Evolutionary conservation across 164 flowering plant species (phyloP).

Genomic region (Macadamia integrifolia): DNA sequence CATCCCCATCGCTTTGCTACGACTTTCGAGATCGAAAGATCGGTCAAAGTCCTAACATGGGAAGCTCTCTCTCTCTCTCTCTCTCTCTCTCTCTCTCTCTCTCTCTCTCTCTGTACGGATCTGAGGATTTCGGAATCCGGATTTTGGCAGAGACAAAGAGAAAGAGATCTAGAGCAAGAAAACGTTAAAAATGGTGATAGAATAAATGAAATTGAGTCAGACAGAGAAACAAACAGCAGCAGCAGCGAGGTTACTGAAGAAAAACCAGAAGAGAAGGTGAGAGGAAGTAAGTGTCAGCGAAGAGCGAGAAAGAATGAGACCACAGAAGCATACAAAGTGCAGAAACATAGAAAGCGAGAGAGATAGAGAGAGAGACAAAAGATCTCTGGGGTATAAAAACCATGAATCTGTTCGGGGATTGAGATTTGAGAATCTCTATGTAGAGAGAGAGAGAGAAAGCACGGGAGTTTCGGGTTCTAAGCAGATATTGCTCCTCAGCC

Average conservation of each 20-base stretch:
- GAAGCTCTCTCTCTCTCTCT: not conserved
- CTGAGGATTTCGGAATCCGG: slow-evolving; percentile 4
- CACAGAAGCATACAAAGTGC: too few relatives aligned
- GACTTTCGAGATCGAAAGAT: not conserved
- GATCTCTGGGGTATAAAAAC: too few relatives aligned
- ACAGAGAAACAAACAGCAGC: not conserved
- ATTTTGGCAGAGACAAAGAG: not conserved
- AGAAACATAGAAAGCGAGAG: not conserved
- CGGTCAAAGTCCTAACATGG: slow-evolving; percentile 11
- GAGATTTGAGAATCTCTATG: slow-evolving; percentile 8
- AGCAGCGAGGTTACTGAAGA: not conserved
- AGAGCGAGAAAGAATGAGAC: too few relatives aligned
- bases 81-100: not conserved
- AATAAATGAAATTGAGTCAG: slow-evolving; percentile 9
- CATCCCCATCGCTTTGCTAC: slow-evolving; percentile 51
- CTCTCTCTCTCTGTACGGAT: slow-evolving; percentile 1
- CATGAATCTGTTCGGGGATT: not conserved
- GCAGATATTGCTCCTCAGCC: slow-evolving; percentile 6
- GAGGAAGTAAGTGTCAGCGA: too few relatives aligned
- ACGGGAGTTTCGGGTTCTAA: slow-evolving; percentile 7
- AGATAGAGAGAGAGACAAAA: not conserved
- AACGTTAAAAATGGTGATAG: slow-evolving; percentile 16
- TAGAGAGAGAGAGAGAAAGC: not conserved
- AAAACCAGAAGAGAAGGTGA: too few relatives aligned
- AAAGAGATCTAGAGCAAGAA: slow-evolving; percentile 7